Base-by-base conservation (phyloP, 345 rosid genomes). In the Schrenkiella parvula region DNA sequence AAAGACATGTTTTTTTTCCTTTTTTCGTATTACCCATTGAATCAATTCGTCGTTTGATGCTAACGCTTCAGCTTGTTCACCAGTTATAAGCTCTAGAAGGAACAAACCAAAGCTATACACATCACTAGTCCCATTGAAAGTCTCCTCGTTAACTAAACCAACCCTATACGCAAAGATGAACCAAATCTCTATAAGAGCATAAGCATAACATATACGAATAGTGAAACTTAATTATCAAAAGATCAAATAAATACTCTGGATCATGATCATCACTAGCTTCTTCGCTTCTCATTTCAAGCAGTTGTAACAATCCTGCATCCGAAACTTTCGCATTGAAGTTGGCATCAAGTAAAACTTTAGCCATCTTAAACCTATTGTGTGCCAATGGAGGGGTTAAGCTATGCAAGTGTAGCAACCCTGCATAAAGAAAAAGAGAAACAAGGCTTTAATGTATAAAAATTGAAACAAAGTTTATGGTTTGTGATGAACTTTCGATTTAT, bases 21-120 rank as follows among this genome's bases (percentile, higher is more conserved):
- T n/a, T n/a, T n/a, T n/a, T n/a, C n/a, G n/a, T n/a, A 8, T 39
- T 66, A 87, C 90, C 92, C 87, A 84, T 42, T 82, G 71, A 43
- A 84, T 72, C 55, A 89, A 63, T 73, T 77, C 76, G 32, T n/a
- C n/a, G n/a, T n/a, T n/a, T n/a, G n/a, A n/a, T n/a, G n/a, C n/a
- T n/a, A 83, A 37, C 35, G 58, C 61, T 10, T 64, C 65, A 58
- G 88, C 82, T 25, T 75, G 78, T 42, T 74, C 73, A 41, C 90
- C 87, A 1, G 87, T 83, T 39, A 89, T 71, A 11, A 89, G 89
- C 86, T 87, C 92, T 75, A 83, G 51, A 74, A 89, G 86, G 44
- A 89, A 87, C 73, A 89, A 85, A 15, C 96, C 90, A 8, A 85
- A 89, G 79, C 90, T 79, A 78, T 84, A 86, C 28, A 86, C 82